phyloP scores from a whole-genome alignment of 768 basidiomycete species.

The Roridomyces roridus region DNA sequence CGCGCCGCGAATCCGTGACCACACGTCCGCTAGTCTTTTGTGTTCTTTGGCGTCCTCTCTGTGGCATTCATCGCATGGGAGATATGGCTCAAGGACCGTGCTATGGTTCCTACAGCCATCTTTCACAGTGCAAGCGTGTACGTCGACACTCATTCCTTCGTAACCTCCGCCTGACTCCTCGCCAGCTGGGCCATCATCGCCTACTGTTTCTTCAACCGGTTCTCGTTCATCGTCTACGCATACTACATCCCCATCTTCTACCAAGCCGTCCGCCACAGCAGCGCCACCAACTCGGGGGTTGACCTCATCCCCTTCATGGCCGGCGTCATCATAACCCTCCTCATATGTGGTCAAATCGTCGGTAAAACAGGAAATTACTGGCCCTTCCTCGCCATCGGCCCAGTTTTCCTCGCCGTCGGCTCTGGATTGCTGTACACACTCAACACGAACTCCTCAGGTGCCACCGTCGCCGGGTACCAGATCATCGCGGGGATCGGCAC shows the following conservation, averaged over 20 bases:
- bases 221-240: slow-evolving; percentile 19
- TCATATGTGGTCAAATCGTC: slow-evolving; percentile 13
- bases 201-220: slow-evolving; percentile 13
- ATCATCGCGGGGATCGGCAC: slow-evolving; percentile 19
- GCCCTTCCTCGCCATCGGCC: not conserved
- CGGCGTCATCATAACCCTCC: slow-evolving; percentile 10
- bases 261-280: slow-evolving; percentile 17
- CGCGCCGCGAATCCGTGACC: not conserved
- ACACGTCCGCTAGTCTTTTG: slow-evolving; percentile 11
- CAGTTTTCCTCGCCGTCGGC: slow-evolving; percentile 16
- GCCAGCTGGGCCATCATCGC: slow-evolving; percentile 9
- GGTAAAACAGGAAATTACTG: slow-evolving; percentile 14
- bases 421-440: slow-evolving; percentile 20
- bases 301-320: slow-evolving; percentile 25
- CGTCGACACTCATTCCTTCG: not conserved
- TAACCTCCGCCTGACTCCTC: not conserved
- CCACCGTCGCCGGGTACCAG: slow-evolving; percentile 9
- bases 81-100: slow-evolving; percentile 12
- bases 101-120: slow-evolving; percentile 19
- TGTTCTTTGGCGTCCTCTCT: slow-evolving; percentile 13
- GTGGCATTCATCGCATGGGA: slow-evolving; percentile 19
- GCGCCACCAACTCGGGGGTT: slow-evolving; percentile 23
- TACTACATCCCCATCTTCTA: slow-evolving; percentile 28
- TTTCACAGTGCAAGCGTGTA: slow-evolving; percentile 17
- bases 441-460: not conserved